Base-by-base conservation (phyloP, 169 alveolate genomes). In the Cyclospora cayetanensis region DNA sequence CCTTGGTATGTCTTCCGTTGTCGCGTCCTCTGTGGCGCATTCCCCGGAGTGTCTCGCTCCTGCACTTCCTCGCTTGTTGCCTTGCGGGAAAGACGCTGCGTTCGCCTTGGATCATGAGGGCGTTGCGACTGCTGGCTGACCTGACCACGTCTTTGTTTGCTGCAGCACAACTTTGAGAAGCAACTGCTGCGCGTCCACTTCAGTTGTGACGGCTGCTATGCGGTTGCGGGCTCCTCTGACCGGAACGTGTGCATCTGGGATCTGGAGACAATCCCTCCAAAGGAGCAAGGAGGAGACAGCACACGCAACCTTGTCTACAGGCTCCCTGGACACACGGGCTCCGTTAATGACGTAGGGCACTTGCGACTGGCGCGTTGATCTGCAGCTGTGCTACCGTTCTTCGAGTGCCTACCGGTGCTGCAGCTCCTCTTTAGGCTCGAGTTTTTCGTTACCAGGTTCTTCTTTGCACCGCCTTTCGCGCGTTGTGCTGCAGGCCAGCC, bases 251-350 rank as follows among this genome's bases (percentile, higher is more conserved):
- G 95, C 91, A 93, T 96, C 25, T 93, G 95, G 88, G 20, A 27
- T 18, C 11, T 46, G 46, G 43, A 94, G 87, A 50, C 29, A 68
- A 50, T 35, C 2, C 27, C 37, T 15, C 80, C 27, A 27, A 31
- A 68, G 27, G 37, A 35, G 20, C 31, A 50, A 31, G 18, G 1
- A 4, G 50, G 60, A 12, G 20, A 22, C 60, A 46, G 60, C 60
- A 95, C 96, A 31, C 65, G 65, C 70, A 93, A 90, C 91, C 86
- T 96, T 25, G 76, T 94, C 70, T 96, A 95, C 80, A 87, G 95
- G 65, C 84, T 96, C 29, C 97, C 97, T 0, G 98, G 98, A 1
- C 98, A 96, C 89, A 63, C 74, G 12, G 97, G 98, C 25, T 93
- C 97, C 5, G 97, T 96, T 34, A 96, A 96, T 89, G 98, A 96